Percentiles rank a stretch among this genome's conserved stretches.
Evolutionary conservation across 1,139 yeast genomes (phyloP).

Genomic region (Sugiyamaella neomexicana): DNA sequence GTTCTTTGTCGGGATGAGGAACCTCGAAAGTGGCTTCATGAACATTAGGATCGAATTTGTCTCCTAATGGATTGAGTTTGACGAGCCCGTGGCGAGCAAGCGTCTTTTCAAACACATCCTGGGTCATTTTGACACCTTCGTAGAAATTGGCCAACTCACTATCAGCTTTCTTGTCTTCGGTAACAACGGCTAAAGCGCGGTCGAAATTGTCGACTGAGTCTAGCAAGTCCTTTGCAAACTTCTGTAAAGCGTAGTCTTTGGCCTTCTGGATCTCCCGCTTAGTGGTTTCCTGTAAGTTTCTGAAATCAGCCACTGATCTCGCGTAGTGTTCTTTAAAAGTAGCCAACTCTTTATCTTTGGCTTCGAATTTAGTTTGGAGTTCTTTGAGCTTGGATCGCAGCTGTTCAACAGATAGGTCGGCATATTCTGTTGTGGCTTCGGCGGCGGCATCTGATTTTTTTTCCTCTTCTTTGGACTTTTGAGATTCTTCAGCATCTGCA

Average conservation of each 20-base stretch:
- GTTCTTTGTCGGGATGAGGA: conserved; percentile 84
- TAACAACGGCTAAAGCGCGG: conserved; percentile 77
- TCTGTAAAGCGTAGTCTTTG: conserved; percentile 86
- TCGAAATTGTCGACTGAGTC: conserved; percentile 91
- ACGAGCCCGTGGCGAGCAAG: conserved; percentile 74
- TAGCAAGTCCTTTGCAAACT: conserved; percentile 86
- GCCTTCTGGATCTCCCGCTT: conserved; percentile 85
- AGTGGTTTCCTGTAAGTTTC: conserved; percentile 88
- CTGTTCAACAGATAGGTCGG: conserved; percentile 8
- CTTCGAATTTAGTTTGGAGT: conserved; percentile 55
- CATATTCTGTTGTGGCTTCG: not conserved
- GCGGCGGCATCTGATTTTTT: not conserved
- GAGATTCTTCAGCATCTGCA: not conserved
- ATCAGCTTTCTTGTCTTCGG: conserved; percentile 51
- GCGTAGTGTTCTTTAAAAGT: conserved; percentile 80
- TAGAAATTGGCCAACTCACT: conserved; percentile 71
- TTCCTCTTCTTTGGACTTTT: not conserved
- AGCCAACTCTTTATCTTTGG: conserved; percentile 78
- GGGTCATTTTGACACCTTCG: conserved; percentile 92
- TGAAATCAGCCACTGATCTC: conserved; percentile 88
- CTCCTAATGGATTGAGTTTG: conserved; percentile 81
- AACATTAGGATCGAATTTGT: conserved; percentile 82
- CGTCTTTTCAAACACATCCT: conserved; percentile 83
- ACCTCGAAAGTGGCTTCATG: conserved; percentile 94
- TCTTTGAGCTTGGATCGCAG: conserved; percentile 29